Conservation (phyloP, 208 protist genomes). For the Phytomonas francai region DNA sequence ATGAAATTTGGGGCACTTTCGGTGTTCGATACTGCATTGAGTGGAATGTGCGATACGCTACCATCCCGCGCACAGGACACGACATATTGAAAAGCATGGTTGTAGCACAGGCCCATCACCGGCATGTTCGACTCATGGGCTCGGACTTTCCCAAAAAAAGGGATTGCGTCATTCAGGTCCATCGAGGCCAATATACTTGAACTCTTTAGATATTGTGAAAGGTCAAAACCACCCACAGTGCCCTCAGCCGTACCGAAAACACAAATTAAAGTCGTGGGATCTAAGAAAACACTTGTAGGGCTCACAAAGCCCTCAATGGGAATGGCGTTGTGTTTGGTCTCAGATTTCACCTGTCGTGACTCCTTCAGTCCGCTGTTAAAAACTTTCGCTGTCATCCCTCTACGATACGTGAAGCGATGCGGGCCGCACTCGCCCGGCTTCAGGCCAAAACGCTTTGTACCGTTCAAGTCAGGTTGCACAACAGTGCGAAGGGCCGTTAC, state of each 20-base stretch:
- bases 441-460: conserved; percentile 67
- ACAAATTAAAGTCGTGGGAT: conserved; percentile 26
- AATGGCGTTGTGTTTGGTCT: conserved; percentile 27
- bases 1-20: not conserved
- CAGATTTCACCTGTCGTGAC: conserved; percentile 26
- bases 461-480: conserved; percentile 35
- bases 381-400: conserved; percentile 26
- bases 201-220: conserved; percentile 41
- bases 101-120: conserved; percentile 53
- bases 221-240: conserved; percentile 57
- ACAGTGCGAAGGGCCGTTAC: conserved; percentile 44
- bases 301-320: conserved; percentile 63
- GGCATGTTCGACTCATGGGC: conserved; percentile 23
- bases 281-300: conserved; percentile 59
- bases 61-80: conserved; percentile 56
- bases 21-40: conserved; percentile 7
- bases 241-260: conserved; percentile 74
- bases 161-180: conserved; percentile 24
- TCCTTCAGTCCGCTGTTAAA: conserved; percentile 37
- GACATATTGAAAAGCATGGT: conserved; percentile 32
- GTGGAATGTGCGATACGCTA: conserved; percentile 36
- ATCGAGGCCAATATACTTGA: conserved; percentile 32
- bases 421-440: conserved; percentile 61
- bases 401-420: conserved; percentile 31
- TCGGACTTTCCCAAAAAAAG: conserved; percentile 27